phyloP scores from a whole-genome alignment of 2,329 filamentous ascomycete species.

The Cladophialophora yegresii region DNA sequence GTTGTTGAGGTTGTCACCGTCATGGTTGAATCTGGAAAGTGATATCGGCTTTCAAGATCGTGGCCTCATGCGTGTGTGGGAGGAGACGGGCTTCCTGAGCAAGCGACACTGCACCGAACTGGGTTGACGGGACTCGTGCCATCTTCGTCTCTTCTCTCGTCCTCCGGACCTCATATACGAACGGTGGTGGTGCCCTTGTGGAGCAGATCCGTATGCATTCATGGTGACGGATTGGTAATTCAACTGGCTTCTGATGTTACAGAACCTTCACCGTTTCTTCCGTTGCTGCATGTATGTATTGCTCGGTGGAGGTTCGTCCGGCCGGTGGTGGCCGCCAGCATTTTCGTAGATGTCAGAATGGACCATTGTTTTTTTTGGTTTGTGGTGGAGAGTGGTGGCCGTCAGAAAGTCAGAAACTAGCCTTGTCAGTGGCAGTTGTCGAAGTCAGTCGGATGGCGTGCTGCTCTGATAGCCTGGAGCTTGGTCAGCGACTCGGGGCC shows the following conservation, averaged over 20 bases:
- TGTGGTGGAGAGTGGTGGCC: background rate
- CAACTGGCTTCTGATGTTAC: background rate
- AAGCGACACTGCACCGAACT: background rate
- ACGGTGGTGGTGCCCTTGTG: background rate
- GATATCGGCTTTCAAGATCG: background rate
- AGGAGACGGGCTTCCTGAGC: background rate
- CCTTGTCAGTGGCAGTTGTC: background rate
- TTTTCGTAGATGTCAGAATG: background rate
- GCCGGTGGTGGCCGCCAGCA: background rate
- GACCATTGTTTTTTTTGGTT: background rate
- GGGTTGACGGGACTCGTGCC: background rate
- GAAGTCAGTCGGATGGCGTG: too few relatives aligned
- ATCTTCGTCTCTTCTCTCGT: background rate
- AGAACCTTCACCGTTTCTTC: background rate
- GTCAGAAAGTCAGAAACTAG: slow-evolving; percentile 3
- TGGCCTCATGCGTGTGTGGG: background rate
- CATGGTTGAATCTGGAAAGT: background rate
- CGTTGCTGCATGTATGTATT: background rate
- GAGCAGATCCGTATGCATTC: background rate
- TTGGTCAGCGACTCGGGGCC: background rate
- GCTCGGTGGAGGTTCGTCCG: background rate
- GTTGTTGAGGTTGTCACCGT: background rate
- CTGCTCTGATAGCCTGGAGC: background rate
- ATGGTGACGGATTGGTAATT: background rate
- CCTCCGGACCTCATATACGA: background rate